Base-by-base conservation (phyloP, 805 yeast species). In the Hanseniaspora mollemarum region DNA sequence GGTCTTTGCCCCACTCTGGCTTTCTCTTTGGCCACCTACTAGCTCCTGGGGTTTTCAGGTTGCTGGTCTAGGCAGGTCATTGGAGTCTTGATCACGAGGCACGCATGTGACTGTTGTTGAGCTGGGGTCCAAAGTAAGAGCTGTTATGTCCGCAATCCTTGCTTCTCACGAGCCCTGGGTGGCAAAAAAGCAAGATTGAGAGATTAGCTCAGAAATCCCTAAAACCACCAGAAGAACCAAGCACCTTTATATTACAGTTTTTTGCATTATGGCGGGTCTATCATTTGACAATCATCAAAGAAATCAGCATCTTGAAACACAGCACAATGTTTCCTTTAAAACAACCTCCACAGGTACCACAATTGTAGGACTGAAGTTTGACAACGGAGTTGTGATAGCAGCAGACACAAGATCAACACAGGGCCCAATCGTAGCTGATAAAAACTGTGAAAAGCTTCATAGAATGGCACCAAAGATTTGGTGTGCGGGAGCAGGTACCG, bases 401-500 rank as follows among this genome's bases (percentile, higher is more conserved):
- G 98, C 98, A 9, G 98, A 92, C 72, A 92, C 98, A 19, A 81
- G 98, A 69, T 96, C 98, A 52, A 92, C 98, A 2, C 82, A 92
- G 33, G 98, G 98, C 13, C 82, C 81, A 53, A 87, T 92, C 59
- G 97, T 92, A 32, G 98, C 98, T 7, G 97, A 92, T 70, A 92
- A 92, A 72, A 92, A 92, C 71, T 88, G 96, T 74, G 96, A 87
- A 63, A 90, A 90, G 68, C 73, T 92, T 57, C 96, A 90, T 69
- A 71, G 94, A 58, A 74, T 88, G 57, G 76, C 95, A 6, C 95
- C 96, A 9, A 77, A 75, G 62, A 87, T 88, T 64, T 90, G 96
- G 96, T 90, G 98, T 79, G 98, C 98, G 48, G 98, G 98, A 61
- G 98, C 98, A 2, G 98, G 98, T 67, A 92, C 98, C n/a, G 98